Percentiles rank a stretch among this genome's conserved stretches.
phyloP scores from a whole-genome alignment of 495 filamentous ascomycete species.

The Trichocladium uniseriatum region DNA sequence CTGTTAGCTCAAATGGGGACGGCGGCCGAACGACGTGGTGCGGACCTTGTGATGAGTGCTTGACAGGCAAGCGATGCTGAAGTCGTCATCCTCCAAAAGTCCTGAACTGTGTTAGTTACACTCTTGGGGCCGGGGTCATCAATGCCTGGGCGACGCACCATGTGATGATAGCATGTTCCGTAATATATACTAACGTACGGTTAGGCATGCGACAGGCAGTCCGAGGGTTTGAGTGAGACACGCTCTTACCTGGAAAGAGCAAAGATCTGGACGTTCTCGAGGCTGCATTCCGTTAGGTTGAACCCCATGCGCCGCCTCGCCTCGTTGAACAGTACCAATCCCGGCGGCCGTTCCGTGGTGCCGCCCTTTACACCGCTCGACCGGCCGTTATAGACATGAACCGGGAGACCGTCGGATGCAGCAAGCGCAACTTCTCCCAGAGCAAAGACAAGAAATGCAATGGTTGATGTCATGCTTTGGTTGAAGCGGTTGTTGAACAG shows the following conservation, averaged over 20 bases:
- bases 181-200: conserved; percentile 40
- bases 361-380: conserved; percentile 47
- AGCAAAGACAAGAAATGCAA: conserved; percentile 49
- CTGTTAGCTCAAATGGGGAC: conserved; percentile 5
- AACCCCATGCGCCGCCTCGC: conserved; percentile 50
- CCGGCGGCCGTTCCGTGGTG: conserved; percentile 40
- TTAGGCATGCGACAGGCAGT: background rate
- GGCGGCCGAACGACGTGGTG: background rate
- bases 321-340: conserved; percentile 50
- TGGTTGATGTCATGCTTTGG: conserved; percentile 38
- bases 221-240: background rate
- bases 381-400: conserved; percentile 35
- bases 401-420: conserved; percentile 35
- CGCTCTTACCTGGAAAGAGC: conserved; percentile 41
- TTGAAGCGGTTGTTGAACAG: conserved; percentile 43
- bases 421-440: conserved; percentile 47
- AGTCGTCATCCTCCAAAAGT: conserved; percentile 49
- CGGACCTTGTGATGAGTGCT: conserved; percentile 42
- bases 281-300: conserved; percentile 42
- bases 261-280: conserved; percentile 50
- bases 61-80: conserved; percentile 46
- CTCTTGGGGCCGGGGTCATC: too few species aligned
- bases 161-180: conserved; percentile 40
- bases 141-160: conserved; percentile 27
- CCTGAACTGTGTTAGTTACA: conserved; percentile 29